phyloP scores from a whole-genome alignment of 2,329 filamentous ascomycete genomes.

The Lasiodiplodia gonubiensis region DNA sequence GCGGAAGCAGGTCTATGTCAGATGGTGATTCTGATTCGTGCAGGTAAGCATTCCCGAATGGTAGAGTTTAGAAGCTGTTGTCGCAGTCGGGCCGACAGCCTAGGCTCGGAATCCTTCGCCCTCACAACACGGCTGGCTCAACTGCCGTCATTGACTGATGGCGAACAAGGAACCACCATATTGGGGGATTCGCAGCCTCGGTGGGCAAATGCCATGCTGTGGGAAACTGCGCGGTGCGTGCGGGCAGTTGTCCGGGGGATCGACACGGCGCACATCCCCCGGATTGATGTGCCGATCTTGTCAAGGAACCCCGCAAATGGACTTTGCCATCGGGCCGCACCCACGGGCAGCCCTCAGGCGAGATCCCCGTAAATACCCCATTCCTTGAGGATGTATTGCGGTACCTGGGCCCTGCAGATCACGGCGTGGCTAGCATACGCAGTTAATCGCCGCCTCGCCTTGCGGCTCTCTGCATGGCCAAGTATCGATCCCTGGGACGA shows the following conservation, averaged over 20 bases:
- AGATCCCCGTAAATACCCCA: not conserved
- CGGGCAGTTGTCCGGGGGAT: not conserved
- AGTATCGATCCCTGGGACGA: not conserved
- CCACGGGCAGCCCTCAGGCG: not conserved
- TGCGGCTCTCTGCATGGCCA: not conserved
- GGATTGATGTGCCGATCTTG: not conserved
- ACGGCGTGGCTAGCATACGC: not conserved
- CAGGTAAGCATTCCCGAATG: not conserved
- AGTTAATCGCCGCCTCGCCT: not conserved
- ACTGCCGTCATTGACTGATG: not conserved
- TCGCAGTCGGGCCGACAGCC: not conserved
- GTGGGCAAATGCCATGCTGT: not conserved
- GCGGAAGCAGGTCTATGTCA: not conserved
- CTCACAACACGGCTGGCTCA: not conserved
- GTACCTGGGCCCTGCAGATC: not conserved
- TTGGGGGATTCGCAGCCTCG: too few species aligned
- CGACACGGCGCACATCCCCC: constrained; percentile 6
- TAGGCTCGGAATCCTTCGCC: not conserved
- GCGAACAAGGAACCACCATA: not conserved
- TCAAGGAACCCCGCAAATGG: not conserved
- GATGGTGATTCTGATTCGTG: not conserved
- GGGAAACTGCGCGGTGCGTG: not conserved
- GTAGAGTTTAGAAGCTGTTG: not conserved
- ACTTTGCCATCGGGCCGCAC: not conserved
- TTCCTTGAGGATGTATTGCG: not conserved